Conservation (phyloP, 352 stramenopile genomes). For the Albugo laibachii region DNA sequence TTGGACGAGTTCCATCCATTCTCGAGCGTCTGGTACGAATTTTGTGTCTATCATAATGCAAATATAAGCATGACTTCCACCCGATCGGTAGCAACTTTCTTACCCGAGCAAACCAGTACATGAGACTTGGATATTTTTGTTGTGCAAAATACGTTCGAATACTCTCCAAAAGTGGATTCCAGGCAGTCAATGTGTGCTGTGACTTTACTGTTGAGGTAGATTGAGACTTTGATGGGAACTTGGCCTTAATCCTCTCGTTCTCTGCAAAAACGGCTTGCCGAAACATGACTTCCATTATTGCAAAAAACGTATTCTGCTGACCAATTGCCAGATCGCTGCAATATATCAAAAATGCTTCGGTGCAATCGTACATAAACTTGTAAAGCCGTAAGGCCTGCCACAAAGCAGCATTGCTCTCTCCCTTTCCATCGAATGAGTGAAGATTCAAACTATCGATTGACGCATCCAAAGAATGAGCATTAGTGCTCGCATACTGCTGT, state of each 20-base stretch:
- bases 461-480: neutral
- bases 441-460: constrained; percentile 1
- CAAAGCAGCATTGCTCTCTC: no score
- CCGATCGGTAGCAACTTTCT: neutral
- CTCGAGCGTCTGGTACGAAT: constrained; percentile 61
- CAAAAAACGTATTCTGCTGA: constrained; percentile 49
- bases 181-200: constrained; percentile 14
- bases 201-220: no score
- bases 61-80: neutral
- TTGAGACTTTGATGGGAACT: no score
- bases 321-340: constrained; percentile 63
- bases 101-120: constrained; percentile 73
- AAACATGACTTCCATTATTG: constrained; percentile 52
- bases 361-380: constrained; percentile 67
- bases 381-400: constrained; percentile 17
- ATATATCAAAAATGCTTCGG: constrained; percentile 52
- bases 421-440: constrained; percentile 3
- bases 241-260: neutral
- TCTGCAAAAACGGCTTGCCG: constrained; percentile 44
- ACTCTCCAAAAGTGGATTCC: constrained; percentile 40
- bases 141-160: constrained; percentile 62
- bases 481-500: constrained; percentile 6
- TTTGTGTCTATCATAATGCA: constrained; percentile 25
- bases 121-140: constrained; percentile 60
- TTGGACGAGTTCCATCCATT: constrained; percentile 32